A percentile compares a stretch with the other conserved stretches of the same genome.
phyloP scores from a whole-genome alignment of 2,329 filamentous ascomycete genomes.

The Acrodontium crateriforme region DNA sequence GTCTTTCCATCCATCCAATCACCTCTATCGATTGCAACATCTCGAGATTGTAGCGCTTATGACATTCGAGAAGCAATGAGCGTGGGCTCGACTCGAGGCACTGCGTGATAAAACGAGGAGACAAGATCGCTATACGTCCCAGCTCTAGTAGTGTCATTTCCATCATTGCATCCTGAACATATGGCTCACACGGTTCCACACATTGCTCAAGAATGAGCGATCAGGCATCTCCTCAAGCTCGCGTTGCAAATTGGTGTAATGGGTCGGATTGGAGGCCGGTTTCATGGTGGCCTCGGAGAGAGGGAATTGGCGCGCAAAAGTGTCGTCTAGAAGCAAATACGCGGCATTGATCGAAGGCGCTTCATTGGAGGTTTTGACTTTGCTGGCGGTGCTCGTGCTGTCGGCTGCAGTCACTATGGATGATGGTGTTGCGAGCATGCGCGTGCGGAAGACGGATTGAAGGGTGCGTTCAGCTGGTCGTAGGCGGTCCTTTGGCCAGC shows the following conservation, averaged over 20 bases:
- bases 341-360: slow-evolving; percentile 42
- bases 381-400: slow-evolving; percentile 2
- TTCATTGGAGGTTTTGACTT: slow-evolving; percentile 17
- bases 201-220: slow-evolving; percentile 31
- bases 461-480: slow-evolving; percentile 35
- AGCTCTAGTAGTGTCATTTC: too few relatives aligned
- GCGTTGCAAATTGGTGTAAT: slow-evolving; percentile 38
- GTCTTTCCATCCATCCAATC: too few relatives aligned
- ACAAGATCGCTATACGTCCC: too few relatives aligned
- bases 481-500: slow-evolving; percentile 37
- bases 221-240: slow-evolving; percentile 41
- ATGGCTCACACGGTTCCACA: slow-evolving; percentile 34
- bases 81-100: too few relatives aligned
- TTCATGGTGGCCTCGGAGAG: slow-evolving; percentile 32
- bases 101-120: too few relatives aligned
- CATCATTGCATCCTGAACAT: slow-evolving; percentile 33
- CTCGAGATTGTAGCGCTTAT: too few relatives aligned
- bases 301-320: slow-evolving; percentile 39
- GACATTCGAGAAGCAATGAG: too few relatives aligned
- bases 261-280: slow-evolving; percentile 36
- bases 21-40: too few relatives aligned
- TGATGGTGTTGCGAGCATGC: too few relatives aligned
- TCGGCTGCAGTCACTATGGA: slow-evolving; percentile 9
- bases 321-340: slow-evolving; percentile 45
- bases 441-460: slow-evolving; percentile 29